phyloP scores from a whole-genome alignment of 306 rosid genomes.

The Castanopsis chinensis region DNA sequence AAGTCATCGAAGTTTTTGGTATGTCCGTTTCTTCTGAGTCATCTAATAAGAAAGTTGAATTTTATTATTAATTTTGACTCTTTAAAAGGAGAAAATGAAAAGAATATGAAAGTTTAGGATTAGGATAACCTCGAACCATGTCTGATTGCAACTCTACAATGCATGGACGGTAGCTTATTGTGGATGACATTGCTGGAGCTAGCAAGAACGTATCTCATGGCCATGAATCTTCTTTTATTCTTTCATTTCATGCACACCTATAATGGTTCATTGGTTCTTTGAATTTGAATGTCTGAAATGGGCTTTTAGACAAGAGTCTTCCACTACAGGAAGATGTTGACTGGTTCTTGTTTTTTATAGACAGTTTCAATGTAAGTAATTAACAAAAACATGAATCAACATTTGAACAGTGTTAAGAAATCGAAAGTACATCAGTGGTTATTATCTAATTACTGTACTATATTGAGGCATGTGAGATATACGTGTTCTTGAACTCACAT shows the following conservation, averaged over 20 bases:
- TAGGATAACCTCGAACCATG: not conserved
- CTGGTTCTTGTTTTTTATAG: constrained; percentile 55
- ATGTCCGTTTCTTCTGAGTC: too few relatives aligned
- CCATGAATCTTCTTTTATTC: constrained; percentile 32
- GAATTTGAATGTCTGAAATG: constrained; percentile 35
- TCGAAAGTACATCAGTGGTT: constrained; percentile 24
- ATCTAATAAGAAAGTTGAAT: not conserved
- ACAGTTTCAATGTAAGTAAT: constrained; percentile 48
- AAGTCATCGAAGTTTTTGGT: not conserved
- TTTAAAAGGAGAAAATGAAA: not conserved
- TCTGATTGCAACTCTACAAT: constrained; percentile 24
- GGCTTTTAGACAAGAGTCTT: constrained; percentile 19
- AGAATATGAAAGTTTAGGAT: not conserved
- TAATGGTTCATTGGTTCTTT: constrained; percentile 12
- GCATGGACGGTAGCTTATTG: constrained; percentile 23
- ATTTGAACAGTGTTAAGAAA: constrained; percentile 34
- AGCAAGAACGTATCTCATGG: constrained; percentile 11
- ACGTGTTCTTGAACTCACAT: too few relatives aligned
- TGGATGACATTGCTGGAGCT: constrained; percentile 36
- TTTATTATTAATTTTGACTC: not conserved
- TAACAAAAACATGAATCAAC: constrained; percentile 2
- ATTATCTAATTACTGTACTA: constrained; percentile 4
- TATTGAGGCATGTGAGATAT: not conserved
- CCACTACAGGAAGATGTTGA: constrained; percentile 55
- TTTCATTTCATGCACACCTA: constrained; percentile 36